A percentile compares a stretch with the other conserved stretches of the same genome.
Evolutionary conservation across 345 rosid species (phyloP).

Genomic region (Theobroma cacao): DNA sequence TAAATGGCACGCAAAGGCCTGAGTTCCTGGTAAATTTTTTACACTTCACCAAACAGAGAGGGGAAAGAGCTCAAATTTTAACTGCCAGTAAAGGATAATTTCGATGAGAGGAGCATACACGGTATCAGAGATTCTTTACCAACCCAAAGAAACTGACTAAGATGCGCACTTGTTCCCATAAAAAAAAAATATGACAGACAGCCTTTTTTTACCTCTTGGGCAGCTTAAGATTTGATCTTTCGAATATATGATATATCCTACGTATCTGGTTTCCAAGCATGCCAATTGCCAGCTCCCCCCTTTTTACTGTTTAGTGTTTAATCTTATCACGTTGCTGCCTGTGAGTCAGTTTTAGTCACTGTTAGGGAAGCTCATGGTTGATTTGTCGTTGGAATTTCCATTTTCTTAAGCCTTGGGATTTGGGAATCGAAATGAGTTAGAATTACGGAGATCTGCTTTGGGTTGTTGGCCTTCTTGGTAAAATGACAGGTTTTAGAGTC

Average conservation of each 20-base stretch:
- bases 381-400: background rate
- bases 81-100: background rate
- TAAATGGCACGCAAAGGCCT: background rate
- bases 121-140: slow-evolving; percentile 30
- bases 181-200: background rate
- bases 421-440: background rate
- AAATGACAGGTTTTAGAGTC: too few species aligned
- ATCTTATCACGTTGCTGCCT: background rate
- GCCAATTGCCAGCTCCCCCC: background rate
- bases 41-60: background rate
- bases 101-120: background rate
- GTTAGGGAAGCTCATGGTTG: background rate
- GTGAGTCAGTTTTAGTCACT: background rate
- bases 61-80: background rate
- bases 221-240: slow-evolving; percentile 15
- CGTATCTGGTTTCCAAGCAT: background rate
- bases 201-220: background rate
- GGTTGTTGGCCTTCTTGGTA: background rate
- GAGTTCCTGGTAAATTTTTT: background rate
- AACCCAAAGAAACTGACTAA: slow-evolving; percentile 14
- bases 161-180: slow-evolving; percentile 13
- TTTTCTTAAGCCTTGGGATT: background rate
- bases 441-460: background rate
- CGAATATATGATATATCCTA: background rate
- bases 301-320: background rate